Conservation (phyloP, 768 basidiomycete genomes). For the Tephrocybe sp. region DNA sequence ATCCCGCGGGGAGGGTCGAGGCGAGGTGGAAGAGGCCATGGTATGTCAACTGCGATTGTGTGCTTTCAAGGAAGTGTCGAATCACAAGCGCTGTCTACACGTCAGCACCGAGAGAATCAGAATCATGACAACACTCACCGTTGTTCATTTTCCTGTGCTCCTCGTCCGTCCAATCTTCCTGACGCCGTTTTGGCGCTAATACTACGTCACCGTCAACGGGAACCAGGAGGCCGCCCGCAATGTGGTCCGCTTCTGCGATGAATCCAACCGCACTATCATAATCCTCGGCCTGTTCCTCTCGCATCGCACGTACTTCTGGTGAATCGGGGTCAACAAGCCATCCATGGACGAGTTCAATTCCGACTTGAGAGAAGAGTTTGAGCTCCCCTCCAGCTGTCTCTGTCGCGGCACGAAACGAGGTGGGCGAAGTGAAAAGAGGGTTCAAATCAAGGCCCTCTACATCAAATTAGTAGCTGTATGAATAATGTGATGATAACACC, state of each 20-base stretch:
- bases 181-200: constrained; percentile 16
- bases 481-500: neutral
- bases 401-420: constrained; percentile 63
- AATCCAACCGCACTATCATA: constrained; percentile 75
- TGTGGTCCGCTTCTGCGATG: constrained; percentile 79
- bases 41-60: constrained; percentile 85
- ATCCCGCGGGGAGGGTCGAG: constrained; percentile 50
- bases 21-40: constrained; percentile 84
- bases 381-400: constrained; percentile 69
- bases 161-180: constrained; percentile 42
- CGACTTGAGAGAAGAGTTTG: constrained; percentile 80
- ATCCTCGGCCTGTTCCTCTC: constrained; percentile 45
- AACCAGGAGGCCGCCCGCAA: constrained; percentile 64
- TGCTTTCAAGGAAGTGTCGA: constrained; percentile 65
- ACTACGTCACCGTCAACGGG: constrained; percentile 30
- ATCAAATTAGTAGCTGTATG: neutral
- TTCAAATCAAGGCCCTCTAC: constrained; percentile 89
- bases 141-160: constrained; percentile 66
- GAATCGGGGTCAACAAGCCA: constrained; percentile 81
- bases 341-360: constrained; percentile 83
- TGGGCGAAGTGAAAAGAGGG: constrained; percentile 72
- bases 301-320: constrained; percentile 54
- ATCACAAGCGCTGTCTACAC: constrained; percentile 57
- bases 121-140: constrained; percentile 44
- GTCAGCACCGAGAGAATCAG: neutral